phyloP scores from a whole-genome alignment of 2,329 filamentous ascomycete species.

The Xylariaceae sp. region DNA sequence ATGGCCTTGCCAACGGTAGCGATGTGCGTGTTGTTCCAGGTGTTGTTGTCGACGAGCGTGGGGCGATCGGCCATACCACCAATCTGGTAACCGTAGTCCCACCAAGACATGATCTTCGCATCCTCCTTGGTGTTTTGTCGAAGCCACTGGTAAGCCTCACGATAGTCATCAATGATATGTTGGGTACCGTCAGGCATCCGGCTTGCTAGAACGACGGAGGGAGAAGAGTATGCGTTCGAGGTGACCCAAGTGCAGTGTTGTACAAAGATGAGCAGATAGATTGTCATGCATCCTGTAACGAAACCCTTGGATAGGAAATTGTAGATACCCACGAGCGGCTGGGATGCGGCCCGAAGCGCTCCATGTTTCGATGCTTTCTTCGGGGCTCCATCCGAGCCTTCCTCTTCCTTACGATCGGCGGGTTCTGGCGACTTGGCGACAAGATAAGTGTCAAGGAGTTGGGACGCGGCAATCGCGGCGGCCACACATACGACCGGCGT shows the following conservation, averaged over 20 bases:
- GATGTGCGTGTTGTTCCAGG: constrained; percentile 99
- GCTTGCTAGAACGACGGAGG: constrained; percentile 93
- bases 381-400: constrained; percentile 52
- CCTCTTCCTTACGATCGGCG: constrained; percentile 47
- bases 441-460: constrained; percentile 86
- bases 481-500: constrained; percentile 96
- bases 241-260: constrained; percentile 99
- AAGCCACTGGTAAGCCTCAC: constrained; percentile 99
- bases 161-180: constrained; percentile 98
- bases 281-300: constrained; percentile 71
- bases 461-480: constrained; percentile 84
- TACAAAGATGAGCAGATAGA: constrained; percentile 91
- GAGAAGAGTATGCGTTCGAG: constrained; percentile 97
- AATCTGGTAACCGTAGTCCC: constrained; percentile 99
- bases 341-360: constrained; percentile 70
- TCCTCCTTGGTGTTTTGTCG: constrained; percentile 94
- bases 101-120: constrained; percentile 99
- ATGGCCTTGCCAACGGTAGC: constrained; percentile 98
- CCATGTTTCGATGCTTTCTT: constrained; percentile 58
- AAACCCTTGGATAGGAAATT: constrained; percentile 75
- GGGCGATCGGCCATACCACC: constrained; percentile 98
- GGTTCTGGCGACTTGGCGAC: constrained; percentile 63
- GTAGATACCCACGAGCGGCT: constrained; percentile 83
- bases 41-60: constrained; percentile 98
- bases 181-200: constrained; percentile 91